phyloP scores from a whole-genome alignment of 805 yeast species.

The Candida nanaspora region DNA sequence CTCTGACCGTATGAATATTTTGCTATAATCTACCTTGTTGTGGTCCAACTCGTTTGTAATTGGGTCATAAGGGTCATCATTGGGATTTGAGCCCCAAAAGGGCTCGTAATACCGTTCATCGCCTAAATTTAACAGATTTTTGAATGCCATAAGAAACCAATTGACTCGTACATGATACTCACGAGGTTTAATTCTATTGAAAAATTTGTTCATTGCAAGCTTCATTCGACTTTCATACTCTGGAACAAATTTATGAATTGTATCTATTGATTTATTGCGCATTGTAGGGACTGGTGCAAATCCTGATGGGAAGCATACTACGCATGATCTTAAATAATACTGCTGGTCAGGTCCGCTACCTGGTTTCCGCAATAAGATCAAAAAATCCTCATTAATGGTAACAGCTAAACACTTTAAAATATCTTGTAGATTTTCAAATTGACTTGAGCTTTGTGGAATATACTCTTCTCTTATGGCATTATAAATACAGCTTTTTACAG shows the following conservation, averaged over 20 bases:
- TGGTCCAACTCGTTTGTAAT: conserved; percentile 23
- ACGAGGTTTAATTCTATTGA: conserved; percentile 40
- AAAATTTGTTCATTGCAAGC: conserved; percentile 53
- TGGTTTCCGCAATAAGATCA: conserved; percentile 34
- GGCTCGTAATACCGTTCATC: conserved; percentile 23
- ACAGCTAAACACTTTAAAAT: conserved; percentile 20
- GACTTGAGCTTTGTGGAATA: background rate
- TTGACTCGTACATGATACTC: conserved; percentile 50
- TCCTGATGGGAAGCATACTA: conserved; percentile 54
- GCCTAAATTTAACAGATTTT: conserved; percentile 25
- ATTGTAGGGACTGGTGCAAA: conserved; percentile 39
- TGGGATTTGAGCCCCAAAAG: conserved; percentile 9
- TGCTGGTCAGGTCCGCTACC: conserved; percentile 28
- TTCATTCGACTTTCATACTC: conserved; percentile 44
- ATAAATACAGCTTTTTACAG: background rate
- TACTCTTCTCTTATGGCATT: background rate
- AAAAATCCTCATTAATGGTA: conserved; percentile 48
- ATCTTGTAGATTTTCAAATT: background rate
- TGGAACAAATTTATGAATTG: conserved; percentile 60
- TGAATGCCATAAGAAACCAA: conserved; percentile 38
- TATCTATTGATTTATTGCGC: conserved; percentile 35
- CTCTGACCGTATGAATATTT: conserved; percentile 44
- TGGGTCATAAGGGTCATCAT: conserved; percentile 12
- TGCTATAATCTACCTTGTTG: conserved; percentile 25
- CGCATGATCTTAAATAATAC: conserved; percentile 43